phyloP scores from a whole-genome alignment of 2,329 filamentous ascomycete species.

The Fusarium stilboides region DNA sequence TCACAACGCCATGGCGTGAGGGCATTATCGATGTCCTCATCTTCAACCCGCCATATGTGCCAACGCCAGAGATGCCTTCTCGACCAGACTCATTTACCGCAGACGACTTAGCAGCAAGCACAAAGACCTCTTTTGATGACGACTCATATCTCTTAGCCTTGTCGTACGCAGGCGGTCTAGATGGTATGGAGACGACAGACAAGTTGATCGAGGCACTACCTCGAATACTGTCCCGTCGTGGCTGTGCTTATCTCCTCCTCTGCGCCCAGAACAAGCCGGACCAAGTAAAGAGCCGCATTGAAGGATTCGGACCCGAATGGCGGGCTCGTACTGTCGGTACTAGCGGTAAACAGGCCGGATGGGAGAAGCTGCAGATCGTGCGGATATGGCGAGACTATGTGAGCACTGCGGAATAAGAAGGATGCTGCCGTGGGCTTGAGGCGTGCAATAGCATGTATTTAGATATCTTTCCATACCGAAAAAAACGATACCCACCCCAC shows the following conservation, averaged over 20 bases:
- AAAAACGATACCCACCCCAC: conserved; percentile 50
- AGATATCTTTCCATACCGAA: conserved; percentile 53
- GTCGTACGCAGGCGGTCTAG: conserved; percentile 88
- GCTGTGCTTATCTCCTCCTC: conserved; percentile 90
- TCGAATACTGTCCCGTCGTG: conserved; percentile 72
- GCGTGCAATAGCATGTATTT: conserved; percentile 50
- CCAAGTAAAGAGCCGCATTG: conserved; percentile 76
- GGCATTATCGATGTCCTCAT: conserved; percentile 83
- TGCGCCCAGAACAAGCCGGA: conserved; percentile 92
- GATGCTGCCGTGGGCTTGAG: conserved; percentile 28
- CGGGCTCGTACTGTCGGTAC: conserved; percentile 81
- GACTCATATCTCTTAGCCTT: conserved; percentile 88
- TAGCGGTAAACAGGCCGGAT: conserved; percentile 90
- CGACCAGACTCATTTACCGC: conserved; percentile 55
- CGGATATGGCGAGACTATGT: conserved; percentile 79
- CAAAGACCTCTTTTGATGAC: conserved; percentile 74
- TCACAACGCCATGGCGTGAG: conserved; percentile 73
- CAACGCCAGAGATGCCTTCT: conserved; percentile 80
- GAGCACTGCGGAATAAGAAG: conserved; percentile 7
- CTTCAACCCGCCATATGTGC: conserved; percentile 98
- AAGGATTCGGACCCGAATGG: conserved; percentile 72
- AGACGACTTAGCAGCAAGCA: conserved; percentile 46
- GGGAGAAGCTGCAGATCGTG: conserved; percentile 93
- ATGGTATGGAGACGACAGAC: conserved; percentile 96
- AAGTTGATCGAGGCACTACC: conserved; percentile 81